Conservation (phyloP, 2,329 filamentous ascomycete species). For the Tricladium varicosporioides region DNA sequence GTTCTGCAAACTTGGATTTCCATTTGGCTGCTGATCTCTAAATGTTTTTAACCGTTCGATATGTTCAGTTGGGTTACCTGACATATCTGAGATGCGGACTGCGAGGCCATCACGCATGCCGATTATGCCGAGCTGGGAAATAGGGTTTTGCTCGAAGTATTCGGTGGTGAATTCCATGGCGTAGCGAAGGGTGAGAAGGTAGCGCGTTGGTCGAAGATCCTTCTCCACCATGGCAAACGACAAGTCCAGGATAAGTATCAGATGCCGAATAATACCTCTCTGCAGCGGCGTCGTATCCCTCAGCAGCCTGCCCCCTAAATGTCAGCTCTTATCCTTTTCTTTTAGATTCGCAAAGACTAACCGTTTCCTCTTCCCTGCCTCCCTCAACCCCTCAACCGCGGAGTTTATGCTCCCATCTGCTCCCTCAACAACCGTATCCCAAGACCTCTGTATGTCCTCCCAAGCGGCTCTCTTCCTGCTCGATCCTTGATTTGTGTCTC, state of each 20-base stretch:
- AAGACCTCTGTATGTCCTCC: slow-evolving; percentile 65
- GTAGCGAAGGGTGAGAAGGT: slow-evolving; percentile 78
- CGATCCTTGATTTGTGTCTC: slow-evolving; percentile 31
- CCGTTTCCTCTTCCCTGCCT: slow-evolving; percentile 79
- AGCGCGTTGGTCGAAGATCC: slow-evolving; percentile 85
- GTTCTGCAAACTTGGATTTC: slow-evolving; percentile 84
- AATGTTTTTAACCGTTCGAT: slow-evolving; percentile 71
- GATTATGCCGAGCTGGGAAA: slow-evolving; percentile 89
- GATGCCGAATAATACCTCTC: slow-evolving; percentile 94
- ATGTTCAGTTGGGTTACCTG: slow-evolving; percentile 87
- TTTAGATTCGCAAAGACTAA: too few species aligned
- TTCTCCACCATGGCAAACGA: slow-evolving; percentile 94
- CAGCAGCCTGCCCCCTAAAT: slow-evolving; percentile 63
- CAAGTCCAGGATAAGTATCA: slow-evolving; percentile 88
- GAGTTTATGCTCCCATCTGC: slow-evolving; percentile 75
- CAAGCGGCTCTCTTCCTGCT: slow-evolving; percentile 53
- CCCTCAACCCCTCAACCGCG: slow-evolving; percentile 69
- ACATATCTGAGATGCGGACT: slow-evolving; percentile 81
- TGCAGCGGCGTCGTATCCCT: slow-evolving; percentile 95
- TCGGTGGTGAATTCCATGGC: slow-evolving; percentile 86
- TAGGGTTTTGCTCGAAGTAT: slow-evolving; percentile 98
- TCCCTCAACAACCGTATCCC: slow-evolving; percentile 75
- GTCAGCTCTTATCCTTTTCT: background rate
- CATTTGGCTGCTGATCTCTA: slow-evolving; percentile 65
- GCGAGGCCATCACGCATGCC: slow-evolving; percentile 93